These are phyloP conservation scores for Penicillium sp. DNA, from an alignment of 2,329 filamentous ascomycete genomes.

Conservation along the genomic window DNA sequence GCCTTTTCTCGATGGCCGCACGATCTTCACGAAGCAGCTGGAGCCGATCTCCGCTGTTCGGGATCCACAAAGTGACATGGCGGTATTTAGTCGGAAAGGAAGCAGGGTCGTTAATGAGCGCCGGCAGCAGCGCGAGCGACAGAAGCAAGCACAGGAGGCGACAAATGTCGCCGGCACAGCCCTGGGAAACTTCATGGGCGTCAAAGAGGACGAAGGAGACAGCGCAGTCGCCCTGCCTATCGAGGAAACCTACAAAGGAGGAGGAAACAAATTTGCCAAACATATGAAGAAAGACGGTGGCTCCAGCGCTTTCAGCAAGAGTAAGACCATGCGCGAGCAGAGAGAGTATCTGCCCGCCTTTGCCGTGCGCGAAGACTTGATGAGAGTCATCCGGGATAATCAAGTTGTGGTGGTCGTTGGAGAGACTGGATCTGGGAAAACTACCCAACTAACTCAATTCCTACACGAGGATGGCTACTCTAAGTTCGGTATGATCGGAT, in stretches of 20 bases:
- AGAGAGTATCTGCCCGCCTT: constrained; percentile 92
- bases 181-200: constrained; percentile 90
- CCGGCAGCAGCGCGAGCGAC: constrained; percentile 85
- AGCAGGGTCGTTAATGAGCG: constrained; percentile 90
- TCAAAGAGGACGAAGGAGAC: constrained; percentile 85
- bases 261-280: constrained; percentile 76
- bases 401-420: constrained; percentile 96
- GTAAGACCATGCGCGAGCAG: constrained; percentile 85
- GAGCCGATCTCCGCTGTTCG: constrained; percentile 91
- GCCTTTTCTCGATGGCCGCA: constrained; percentile 91
- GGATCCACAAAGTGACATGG: constrained; percentile 97
- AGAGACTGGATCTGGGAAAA: constrained; percentile 96
- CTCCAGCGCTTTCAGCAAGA: constrained; percentile 88
- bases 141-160: constrained; percentile 91
- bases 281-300: constrained; percentile 82
- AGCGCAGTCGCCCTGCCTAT: constrained; percentile 75
- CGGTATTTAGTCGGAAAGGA: constrained; percentile 92
- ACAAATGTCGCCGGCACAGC: constrained; percentile 90
- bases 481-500: constrained; percentile 84
- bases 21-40: constrained; percentile 93
- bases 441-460: constrained; percentile 95
- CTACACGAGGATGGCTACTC: constrained; percentile 93
- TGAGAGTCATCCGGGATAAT: constrained; percentile 91
- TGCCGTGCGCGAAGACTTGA: constrained; percentile 87
- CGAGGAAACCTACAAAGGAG: constrained; percentile 63